Base-by-base conservation (phyloP, 192 early-diverging fungal genomes). In the Cladochytrium replicatum region DNA sequence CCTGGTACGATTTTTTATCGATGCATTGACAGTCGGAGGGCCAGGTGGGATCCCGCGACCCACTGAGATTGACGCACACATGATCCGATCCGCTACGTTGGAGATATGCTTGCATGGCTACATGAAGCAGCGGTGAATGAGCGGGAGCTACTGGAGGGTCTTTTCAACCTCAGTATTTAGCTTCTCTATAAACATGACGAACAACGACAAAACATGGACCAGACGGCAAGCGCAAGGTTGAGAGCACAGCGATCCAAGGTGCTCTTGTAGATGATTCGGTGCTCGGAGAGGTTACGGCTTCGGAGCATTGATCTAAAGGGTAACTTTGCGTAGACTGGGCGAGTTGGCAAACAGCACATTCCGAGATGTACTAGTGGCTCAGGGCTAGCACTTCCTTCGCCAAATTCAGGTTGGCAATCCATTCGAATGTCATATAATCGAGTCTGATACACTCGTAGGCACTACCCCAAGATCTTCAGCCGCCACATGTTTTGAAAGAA, bases 51-150 rank as follows among this genome's bases (percentile, higher is more conserved):
- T 79, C 28, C 85, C 89, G 5, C 64, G 87, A 31, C 92, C 94
- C 0, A 91, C 95, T 49, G 94, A 98, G 57, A 52, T 93, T 4
- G 88, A 94, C 57, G 88, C 92, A 0, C 87, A 83, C 39, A n/a
- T n/a, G 94, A 98, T 59, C 84, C 94, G 1, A 61, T 86, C 48
- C 75, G 92, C 27, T 98, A 94, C 55, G 77, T 89, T 29, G 92
- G 92, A 17, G 94, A 95, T 52, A 94, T 98, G 87, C 61, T 95
- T 17, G 94, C 91, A 0, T 98, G 94, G 94, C 57, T 94, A 1
- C 94, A 98, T 72, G 91, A 95, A 67, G 82, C 88, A 0, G 77
- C 75, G 15, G 88, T 92, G 3, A 75, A 82, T 5, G 94, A 95
- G 61, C 66, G 75, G 17, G 94, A 98, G 62, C 75, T 94, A 56